Conservation (phyloP, 2,329 filamentous ascomycete genomes). For the Malbranchea cinnamomea region DNA sequence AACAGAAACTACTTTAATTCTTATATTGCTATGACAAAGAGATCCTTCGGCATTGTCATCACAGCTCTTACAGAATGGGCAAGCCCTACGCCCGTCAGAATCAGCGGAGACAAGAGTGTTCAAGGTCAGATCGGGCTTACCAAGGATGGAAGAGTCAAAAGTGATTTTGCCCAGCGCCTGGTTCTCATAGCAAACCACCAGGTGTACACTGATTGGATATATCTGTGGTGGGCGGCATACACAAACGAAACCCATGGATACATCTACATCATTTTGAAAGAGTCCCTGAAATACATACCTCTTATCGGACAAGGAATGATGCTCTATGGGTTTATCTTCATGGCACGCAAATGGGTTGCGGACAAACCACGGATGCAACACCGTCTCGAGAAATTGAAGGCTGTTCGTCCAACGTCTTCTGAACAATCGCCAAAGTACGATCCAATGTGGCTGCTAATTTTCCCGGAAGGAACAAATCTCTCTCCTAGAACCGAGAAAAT, state of each 20-base stretch:
- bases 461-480: conserved; percentile 50
- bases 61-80: conserved; percentile 49
- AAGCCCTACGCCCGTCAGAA: conserved; percentile 45
- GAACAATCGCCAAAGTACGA: conserved; percentile 33
- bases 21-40: conserved; percentile 52
- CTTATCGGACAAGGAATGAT: conserved; percentile 48
- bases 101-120: conserved; percentile 47
- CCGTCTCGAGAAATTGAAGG: conserved; percentile 42
- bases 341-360: conserved; percentile 46
- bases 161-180: conserved; percentile 45
- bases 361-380: conserved; percentile 45
- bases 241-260: conserved; percentile 50
- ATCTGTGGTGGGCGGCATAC: conserved; percentile 54
- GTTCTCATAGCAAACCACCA: conserved; percentile 52
- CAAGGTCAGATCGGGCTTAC: conserved; percentile 42
- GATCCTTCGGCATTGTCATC: conserved; percentile 48
- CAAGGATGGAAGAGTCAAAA: conserved; percentile 42
- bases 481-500: conserved; percentile 40
- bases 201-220: conserved; percentile 55
- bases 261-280: conserved; percentile 53
- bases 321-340: conserved; percentile 53
- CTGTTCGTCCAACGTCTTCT: conserved; percentile 33
- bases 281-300: conserved; percentile 48
- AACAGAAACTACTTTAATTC: conserved; percentile 47
- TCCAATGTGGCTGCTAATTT: conserved; percentile 54